Conservation (phyloP, 2,329 filamentous ascomycete genomes). For the Fusarium caatingaense region DNA sequence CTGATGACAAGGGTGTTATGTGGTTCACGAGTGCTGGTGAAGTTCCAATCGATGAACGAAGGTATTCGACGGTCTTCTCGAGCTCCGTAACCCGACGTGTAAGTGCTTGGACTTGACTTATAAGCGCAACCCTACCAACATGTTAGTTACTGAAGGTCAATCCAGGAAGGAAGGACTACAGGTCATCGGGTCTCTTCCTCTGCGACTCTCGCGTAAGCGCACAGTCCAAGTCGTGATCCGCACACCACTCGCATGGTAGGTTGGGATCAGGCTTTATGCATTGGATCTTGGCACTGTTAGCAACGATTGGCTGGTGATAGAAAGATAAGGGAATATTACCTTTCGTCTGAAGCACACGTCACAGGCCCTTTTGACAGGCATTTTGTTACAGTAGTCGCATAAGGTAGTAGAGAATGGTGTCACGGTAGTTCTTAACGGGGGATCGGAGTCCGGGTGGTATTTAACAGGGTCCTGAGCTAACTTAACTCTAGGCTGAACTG, state of each 20-base stretch:
- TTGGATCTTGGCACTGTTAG: not conserved
- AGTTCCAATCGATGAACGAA: not conserved
- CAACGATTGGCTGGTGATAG: not conserved
- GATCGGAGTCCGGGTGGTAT: not conserved
- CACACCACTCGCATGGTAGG: not conserved
- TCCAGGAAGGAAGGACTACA: not conserved
- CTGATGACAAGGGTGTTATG: not conserved
- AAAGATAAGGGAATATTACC: not conserved
- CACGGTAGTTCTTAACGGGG: not conserved
- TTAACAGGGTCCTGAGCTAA: not conserved
- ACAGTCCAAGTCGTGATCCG: not conserved
- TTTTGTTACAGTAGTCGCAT: too few species aligned
- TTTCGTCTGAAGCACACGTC: constrained; percentile 10
- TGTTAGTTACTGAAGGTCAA: not conserved
- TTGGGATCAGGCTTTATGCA: not conserved
- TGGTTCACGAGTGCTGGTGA: not conserved
- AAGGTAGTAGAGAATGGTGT: too few species aligned
- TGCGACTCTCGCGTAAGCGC: not conserved
- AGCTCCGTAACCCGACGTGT: not conserved
- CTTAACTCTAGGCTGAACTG: fast-evolving
- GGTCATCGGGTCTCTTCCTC: not conserved
- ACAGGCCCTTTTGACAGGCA: constrained; percentile 8
- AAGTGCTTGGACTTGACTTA: not conserved
- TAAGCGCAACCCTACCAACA: not conserved
- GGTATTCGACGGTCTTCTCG: not conserved